Evolutionary conservation across 225 moss, liverwort and hornwort species (phyloP).

Genomic region (Ulota crispa): DNA sequence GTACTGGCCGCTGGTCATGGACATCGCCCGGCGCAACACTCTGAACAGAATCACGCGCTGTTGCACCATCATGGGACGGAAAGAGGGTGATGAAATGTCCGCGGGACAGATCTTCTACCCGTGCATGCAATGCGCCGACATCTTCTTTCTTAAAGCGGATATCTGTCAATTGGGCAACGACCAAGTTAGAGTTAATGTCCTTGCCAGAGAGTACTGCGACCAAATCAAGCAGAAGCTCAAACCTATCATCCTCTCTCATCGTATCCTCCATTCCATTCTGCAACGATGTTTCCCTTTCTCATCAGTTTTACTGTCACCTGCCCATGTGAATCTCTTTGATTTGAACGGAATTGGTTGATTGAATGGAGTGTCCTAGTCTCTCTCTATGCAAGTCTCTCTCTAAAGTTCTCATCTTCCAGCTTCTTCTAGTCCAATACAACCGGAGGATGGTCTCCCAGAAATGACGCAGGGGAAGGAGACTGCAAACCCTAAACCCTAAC

Average conservation of each 20-base stretch:
- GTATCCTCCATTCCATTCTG: constrained; percentile 27
- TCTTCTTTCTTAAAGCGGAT: constrained; percentile 69
- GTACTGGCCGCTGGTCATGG: constrained; percentile 95
- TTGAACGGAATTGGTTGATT: not conserved
- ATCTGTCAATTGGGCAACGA: constrained; percentile 75
- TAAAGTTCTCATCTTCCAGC: not conserved
- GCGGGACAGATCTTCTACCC: constrained; percentile 92
- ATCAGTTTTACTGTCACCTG: not conserved
- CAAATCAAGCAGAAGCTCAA: constrained; percentile 69
- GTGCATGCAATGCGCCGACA: constrained; percentile 98
- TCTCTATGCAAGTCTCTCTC: not conserved
- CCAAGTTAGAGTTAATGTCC: constrained; percentile 84
- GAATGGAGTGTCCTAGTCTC: not conserved
- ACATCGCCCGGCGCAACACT: constrained; percentile 74
- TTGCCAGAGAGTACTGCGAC: constrained; percentile 88
- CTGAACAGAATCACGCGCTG: constrained; percentile 75
- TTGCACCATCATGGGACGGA: constrained; percentile 79
- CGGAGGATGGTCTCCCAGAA: not conserved
- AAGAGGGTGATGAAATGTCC: constrained; percentile 76
- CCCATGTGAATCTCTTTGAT: not conserved
- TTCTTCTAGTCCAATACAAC: not conserved
- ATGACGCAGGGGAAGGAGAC: not conserved
- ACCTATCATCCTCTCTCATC: constrained; percentile 90
- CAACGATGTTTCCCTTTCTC: not conserved
- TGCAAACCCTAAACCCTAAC: too few relatives aligned